These are phyloP conservation scores for Penicillium paneum DNA, from an alignment of 2,329 filamentous ascomycete genomes.

Conservation along the genomic window DNA sequence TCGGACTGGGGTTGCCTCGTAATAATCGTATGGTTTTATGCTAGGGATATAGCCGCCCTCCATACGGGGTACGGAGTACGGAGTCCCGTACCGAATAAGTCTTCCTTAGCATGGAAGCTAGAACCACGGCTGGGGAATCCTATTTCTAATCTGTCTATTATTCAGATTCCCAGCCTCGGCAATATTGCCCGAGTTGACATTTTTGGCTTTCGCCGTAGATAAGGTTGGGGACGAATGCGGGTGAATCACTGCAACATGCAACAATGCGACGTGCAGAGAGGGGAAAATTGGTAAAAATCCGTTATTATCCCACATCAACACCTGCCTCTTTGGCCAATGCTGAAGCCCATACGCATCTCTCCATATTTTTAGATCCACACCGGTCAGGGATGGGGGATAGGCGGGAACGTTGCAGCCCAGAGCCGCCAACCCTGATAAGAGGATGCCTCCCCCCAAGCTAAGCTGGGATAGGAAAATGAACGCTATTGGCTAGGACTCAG, in stretches of 20 bases:
- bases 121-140: neutral
- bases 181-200: neutral
- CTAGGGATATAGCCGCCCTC: neutral
- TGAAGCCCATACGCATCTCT: neutral
- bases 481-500: neutral
- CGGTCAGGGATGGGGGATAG: neutral
- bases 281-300: neutral
- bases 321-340: neutral
- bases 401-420: neutral
- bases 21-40: neutral
- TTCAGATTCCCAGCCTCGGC: neutral
- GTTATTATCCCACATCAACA: neutral
- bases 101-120: neutral
- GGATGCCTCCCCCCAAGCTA: neutral
- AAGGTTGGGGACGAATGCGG: constrained; percentile 3
- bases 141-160: neutral
- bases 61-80: no score
- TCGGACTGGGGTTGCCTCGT: neutral
- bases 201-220: neutral
- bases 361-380: neutral
- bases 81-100: neutral
- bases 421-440: constrained; percentile 1
- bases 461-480: neutral
- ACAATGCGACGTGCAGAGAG: neutral
- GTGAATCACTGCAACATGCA: constrained; percentile 4